These are phyloP conservation scores for Salisapilia sapeloensis DNA, from an alignment of 352 stramenopile species.

Conservation along the genomic window DNA sequence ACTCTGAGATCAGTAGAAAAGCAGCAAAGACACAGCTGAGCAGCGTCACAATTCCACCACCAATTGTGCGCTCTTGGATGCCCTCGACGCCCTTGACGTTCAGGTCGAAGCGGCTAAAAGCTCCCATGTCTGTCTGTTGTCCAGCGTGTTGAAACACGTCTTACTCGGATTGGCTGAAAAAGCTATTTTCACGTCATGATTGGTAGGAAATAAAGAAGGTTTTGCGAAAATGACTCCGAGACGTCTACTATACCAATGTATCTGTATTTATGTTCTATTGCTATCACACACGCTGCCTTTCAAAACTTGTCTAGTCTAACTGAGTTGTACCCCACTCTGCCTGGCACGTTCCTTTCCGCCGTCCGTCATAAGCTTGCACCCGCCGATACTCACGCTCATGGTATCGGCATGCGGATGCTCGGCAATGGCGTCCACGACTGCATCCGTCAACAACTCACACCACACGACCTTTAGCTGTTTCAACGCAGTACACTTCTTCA, in stretches of 20 bases:
- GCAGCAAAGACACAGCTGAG: constrained; percentile 51
- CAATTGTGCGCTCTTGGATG: constrained; percentile 79
- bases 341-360: constrained; percentile 3
- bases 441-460: constrained; percentile 72
- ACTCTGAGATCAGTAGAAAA: constrained; percentile 69
- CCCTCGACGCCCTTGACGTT: constrained; percentile 81
- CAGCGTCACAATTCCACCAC: constrained; percentile 66
- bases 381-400: constrained; percentile 37
- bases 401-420: constrained; percentile 1
- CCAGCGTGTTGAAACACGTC: constrained; percentile 1
- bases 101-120: constrained; percentile 74
- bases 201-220: too few species aligned
- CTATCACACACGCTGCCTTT: too few species aligned
- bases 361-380: constrained; percentile 42
- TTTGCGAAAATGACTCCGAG: too few species aligned
- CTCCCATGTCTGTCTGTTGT: constrained; percentile 12
- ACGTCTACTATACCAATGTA: too few species aligned
- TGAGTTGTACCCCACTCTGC: too few species aligned
- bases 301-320: too few species aligned
- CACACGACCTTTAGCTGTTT: constrained; percentile 55
- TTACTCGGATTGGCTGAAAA: constrained; percentile 6
- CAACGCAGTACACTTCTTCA: constrained; percentile 35
- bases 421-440: constrained; percentile 22
- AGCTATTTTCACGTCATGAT: too few species aligned
- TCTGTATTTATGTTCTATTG: too few species aligned